Base-by-base conservation (phyloP, 306 rosid genomes). In the Crataegus laevigata region DNA sequence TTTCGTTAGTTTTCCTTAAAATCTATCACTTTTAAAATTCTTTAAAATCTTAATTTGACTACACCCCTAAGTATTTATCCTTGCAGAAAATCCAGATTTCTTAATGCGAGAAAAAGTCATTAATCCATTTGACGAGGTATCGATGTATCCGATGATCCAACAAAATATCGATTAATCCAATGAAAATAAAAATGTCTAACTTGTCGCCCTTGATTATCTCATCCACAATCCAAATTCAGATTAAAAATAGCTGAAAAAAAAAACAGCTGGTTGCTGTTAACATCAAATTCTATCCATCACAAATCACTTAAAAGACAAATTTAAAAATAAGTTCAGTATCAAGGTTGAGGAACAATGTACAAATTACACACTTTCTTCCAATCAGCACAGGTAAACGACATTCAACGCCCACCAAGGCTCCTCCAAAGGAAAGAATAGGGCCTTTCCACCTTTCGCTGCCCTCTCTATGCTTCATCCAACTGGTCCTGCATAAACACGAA, bases 381-480 rank as follows among this genome's bases (percentile, higher is more conserved):
- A 83, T 81, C 80, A 82, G 77, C 28, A 76, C 72, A 84, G 73
- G 75, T 58, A 80, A 85, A 86, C 79, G 85, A 85, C 92, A 88
- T 85, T 90, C 82, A 73, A 76, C 83, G 89, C 88, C 96, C 91
- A 87, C 86, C 43, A 12, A 40, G 43, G 43, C 43, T 83, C 88
- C 81, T 76, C 70, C 83, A 82, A 77, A 85, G 77, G 82, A 87
- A 87, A 80, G 87, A 82, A 77, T 42, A 75, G 3, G 62, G 77
- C 73, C 71, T 72, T 52, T 78, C 82, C 70, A 43, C 77, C 84
- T 79, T 71, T 52, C 28, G 70, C 29, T 18, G 76, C 70, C 69
- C 74, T 78, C 74, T 78, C 91, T 88, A 93, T 51, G 96, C 90
- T 84, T 93, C 98, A 47, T 93, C 98, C 59, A 93, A 84, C 82